Evolutionary conservation across 2,329 filamentous ascomycete genomes (phyloP).

Genomic region (Leptodontidium sp.): DNA sequence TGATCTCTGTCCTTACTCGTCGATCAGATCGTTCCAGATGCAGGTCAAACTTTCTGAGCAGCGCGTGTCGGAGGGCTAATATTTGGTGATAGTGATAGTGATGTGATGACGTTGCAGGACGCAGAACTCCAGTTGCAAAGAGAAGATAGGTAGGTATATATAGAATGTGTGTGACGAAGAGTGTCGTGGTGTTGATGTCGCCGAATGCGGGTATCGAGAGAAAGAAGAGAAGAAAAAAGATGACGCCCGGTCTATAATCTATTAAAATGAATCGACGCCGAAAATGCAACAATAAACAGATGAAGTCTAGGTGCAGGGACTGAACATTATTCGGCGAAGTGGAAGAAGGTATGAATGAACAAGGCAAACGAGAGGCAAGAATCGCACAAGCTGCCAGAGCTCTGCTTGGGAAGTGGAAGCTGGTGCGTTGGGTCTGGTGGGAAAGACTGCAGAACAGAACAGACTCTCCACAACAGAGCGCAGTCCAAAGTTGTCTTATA

Average conservation of each 20-base stretch:
- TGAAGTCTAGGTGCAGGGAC: constrained; percentile 3
- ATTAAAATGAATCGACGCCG: constrained; percentile 33
- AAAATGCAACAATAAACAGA: constrained; percentile 36
- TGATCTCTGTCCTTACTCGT: constrained; percentile 35
- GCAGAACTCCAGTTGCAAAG: constrained; percentile 22
- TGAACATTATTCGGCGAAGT: constrained; percentile 34
- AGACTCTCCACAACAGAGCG: constrained; percentile 23
- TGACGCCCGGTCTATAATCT: constrained; percentile 41
- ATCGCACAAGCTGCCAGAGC: constrained; percentile 56
- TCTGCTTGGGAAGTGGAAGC: constrained; percentile 48
- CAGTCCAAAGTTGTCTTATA: constrained; percentile 36
- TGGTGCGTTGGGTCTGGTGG: constrained; percentile 42
- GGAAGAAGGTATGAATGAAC: constrained; percentile 26
- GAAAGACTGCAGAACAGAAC: constrained; percentile 41
- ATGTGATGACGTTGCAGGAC: constrained; percentile 27
- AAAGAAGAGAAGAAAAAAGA: constrained; percentile 27
- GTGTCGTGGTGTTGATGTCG: constrained; percentile 16
- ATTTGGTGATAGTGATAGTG: constrained; percentile 33
- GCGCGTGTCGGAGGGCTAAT: constrained; percentile 26
- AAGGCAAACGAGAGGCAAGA: constrained; percentile 40
- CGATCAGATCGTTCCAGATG: constrained; percentile 21
- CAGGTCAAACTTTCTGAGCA: constrained; percentile 22
- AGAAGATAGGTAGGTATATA: constrained; percentile 14
- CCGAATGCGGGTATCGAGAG: constrained; percentile 37
- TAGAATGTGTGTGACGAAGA: constrained; percentile 22